Evolutionary conservation across 306 rosid species (phyloP), one percentile per base, ranked within the genome.

Genomic region (Canavalia gladiata): DNA sequence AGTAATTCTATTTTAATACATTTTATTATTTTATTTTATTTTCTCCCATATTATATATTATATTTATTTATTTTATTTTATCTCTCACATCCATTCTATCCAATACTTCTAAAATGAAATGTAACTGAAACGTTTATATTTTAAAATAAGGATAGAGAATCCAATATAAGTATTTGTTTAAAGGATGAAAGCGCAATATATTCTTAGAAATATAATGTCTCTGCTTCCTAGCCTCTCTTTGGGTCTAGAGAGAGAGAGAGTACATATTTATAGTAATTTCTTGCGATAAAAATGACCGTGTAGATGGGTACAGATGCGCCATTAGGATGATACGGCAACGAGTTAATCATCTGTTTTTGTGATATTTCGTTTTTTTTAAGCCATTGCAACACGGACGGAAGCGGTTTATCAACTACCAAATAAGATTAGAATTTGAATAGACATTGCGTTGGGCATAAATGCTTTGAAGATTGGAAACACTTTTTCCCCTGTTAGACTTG

Each of bases 371-470:
- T 42, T 64, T 35, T 64, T 37, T 25, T 42, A 25, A 8, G 72
- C 28, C 56, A 28, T 9, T 68, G 41, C 75, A 31, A 33, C 2
- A 68, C 59, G 0, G n/a, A 8, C 4, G 52, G 63, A n/a, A 8
- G 45, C n/a, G 47, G 58, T 12, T 69, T 29, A 51, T 51, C 8
- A 34, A 33, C 35, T 72, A 8, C 52, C 46, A 70, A 8, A 70
- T 70, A 57, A 10, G 4, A 2, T 9, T 47, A 47, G 47, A 45
- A 25, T 60, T 75, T 45, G 60, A 62, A 76, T 1, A 49, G 37
- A 52, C 28, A 41, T 12, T 55, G 68, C 12, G 8, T 33, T 33
- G 13, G 47, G 76, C 58, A 68, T 78, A 54, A 56, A 78, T 78
- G 49, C 69, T 43, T 13, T 78, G 8, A 56, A 39, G 57, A 54